These are phyloP conservation scores for Diversispora epigaea DNA, from an alignment of 192 early-diverging fungal genomes.

Conservation along the genomic window DNA sequence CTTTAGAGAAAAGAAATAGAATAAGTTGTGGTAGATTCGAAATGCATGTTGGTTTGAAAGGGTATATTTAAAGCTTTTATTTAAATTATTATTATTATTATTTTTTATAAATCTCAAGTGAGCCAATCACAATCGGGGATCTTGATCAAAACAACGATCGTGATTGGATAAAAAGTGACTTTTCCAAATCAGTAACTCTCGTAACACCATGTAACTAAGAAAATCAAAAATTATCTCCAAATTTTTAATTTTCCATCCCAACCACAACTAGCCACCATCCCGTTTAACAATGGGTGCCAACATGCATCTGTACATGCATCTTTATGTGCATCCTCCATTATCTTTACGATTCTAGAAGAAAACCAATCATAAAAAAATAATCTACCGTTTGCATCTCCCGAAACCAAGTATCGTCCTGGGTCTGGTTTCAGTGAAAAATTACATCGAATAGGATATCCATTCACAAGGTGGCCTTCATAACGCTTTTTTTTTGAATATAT, in stretches of 20 bases:
- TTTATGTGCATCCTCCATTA: conserved; percentile 22
- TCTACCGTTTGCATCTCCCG: conserved; percentile 29
- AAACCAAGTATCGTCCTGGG: conserved; percentile 11
- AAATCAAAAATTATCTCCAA: conserved; percentile 15
- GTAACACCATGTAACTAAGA: background rate
- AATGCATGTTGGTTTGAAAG: too few species aligned
- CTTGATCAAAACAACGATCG: too few species aligned
- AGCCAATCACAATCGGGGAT: too few species aligned
- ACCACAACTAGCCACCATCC: conserved; percentile 20
- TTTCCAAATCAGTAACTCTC: background rate
- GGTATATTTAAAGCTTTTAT: too few species aligned
- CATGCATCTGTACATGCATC: conserved; percentile 13
- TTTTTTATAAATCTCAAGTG: too few species aligned
- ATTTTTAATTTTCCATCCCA: conserved; percentile 22
- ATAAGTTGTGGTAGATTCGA: too few species aligned
- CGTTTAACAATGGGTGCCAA: conserved; percentile 28
- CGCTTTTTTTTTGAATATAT: background rate
- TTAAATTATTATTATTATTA: too few species aligned
- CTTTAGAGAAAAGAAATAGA: too few species aligned
- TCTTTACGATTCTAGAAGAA: conserved; percentile 14
- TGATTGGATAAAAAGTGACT: too few species aligned
- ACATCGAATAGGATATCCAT: conserved; percentile 30
- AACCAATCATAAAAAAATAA: conserved; percentile 30
- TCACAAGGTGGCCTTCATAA: conserved; percentile 29
- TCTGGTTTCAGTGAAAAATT: conserved; percentile 29